Evolutionary conservation across 306 rosid species (phyloP), one percentile per base, ranked within the genome.

Genomic region (Rosa lucieae): DNA sequence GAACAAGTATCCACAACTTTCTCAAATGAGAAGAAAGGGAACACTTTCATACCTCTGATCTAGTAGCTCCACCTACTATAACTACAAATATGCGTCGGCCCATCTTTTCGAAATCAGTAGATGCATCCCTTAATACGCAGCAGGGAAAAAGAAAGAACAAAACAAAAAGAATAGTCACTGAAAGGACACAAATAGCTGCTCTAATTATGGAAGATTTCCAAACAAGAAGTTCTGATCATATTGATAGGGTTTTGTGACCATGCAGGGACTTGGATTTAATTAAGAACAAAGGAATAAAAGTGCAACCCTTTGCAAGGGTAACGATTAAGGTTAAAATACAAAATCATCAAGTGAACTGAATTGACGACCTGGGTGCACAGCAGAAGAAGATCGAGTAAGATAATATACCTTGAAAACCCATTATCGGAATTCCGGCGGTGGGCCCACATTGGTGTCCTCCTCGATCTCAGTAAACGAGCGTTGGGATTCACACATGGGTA

Each of bases 21-120:
- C 15, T 44, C 40, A 37, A 26, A 52, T 26, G 5, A 17, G 47
- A 42, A 81, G 42, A 37, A 85, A 9, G 10, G 61, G 62, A 35
- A 61, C 53, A 67, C 21, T 43, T 51, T 6, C 86, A 53, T 84
- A 94, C 97, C 97, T 92, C 99, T 0, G 99, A 94, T 89, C 98
- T 85, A 55, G 98, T 94, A 61, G 97, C 97, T 74, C 98, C 98
- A 62, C 98, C 98, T 3, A 92, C 88, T 32, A 94, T 92, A 82
- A 94, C 93, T 80, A 92, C 88, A 84, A 94, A 92, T 71, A 94
- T 87, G 40, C 97, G 97, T 75, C 75, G 89, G 29, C 97, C 98
- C 91, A 87, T 87, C 93, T 86, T 94, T 89, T 85, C 89, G 84
- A 85, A 89, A 85, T 91, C 95, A 74, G 91, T 91, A 13, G 98